Conservation (phyloP, 1,284 basidiomycete genomes). For the Pseudozyma sp. region DNA sequence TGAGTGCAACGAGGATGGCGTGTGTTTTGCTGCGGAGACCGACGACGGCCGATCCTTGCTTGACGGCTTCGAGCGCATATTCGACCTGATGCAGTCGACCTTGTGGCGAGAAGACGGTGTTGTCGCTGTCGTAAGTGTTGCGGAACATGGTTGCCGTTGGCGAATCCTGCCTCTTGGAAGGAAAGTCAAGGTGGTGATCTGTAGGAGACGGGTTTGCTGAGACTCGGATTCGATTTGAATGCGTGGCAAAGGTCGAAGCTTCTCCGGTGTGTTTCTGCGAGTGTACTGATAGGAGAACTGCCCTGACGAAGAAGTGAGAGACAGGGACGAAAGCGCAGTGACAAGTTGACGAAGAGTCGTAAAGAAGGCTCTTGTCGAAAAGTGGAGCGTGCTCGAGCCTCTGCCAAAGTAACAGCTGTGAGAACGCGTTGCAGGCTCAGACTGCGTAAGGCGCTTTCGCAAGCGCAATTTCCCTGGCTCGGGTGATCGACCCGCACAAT, state of each 20-base stretch:
- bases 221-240: too few species aligned
- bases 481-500: conserved; percentile 24
- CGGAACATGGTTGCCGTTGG: conserved; percentile 47
- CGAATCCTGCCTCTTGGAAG: too few species aligned
- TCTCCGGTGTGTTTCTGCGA: too few species aligned
- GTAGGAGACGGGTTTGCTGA: too few species aligned
- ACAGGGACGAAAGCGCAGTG: background rate
- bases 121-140: conserved; percentile 68
- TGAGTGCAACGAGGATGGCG: conserved; percentile 90
- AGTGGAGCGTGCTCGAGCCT: conserved; percentile 24
- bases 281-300: too few species aligned
- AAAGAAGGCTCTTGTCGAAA: background rate
- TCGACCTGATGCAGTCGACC: conserved; percentile 87
- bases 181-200: too few species aligned
- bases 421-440: conserved; percentile 2
- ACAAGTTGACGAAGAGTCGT: background rate
- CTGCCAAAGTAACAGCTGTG: conserved; percentile 8
- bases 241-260: too few species aligned
- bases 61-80: conserved; percentile 98
- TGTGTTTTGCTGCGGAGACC: conserved; percentile 95
- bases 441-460: conserved; percentile 11
- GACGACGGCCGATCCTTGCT: conserved; percentile 98
- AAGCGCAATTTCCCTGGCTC: conserved; percentile 1
- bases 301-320: too few species aligned
- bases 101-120: conserved; percentile 68